Evolutionary conservation across 75 land plant genomes (phyloP), one percentile per base, ranked within the genome.

Genomic region (Azolla pinnata): DNA sequence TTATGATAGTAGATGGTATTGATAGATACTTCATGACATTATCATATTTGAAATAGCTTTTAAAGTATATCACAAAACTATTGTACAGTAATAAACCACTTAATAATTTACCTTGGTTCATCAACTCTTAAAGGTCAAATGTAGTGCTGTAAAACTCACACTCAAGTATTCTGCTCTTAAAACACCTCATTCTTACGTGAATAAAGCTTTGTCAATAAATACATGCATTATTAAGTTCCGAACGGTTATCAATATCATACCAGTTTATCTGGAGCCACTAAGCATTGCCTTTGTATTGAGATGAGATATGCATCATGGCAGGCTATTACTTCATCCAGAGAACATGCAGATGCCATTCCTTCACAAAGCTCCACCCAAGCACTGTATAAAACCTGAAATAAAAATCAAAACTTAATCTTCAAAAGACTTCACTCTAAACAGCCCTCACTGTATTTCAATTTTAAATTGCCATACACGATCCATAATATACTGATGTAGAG

Each of bases 401-500:
- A 23, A 4, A 46, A 7, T 38, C 42, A 8, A 8, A 38, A 38
- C 12, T 8, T 38, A 50, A 50, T 4, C 52, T 7, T 50, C 40
- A 35, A 35, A 35, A 12, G 40, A 5, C 40, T 12, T 5, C 40
- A 35, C 40, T 12, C 5, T 35, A 7, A 19, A 19, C 5, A n/a
- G 29, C 18, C 58, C 8, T 28, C n/a, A n/a, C n/a, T 12, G 62
- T 7, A 57, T 33, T 5, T 7, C 4, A 29, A 18, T 10, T 19
- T 23, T 18, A 18, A 51, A 10, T 9, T 18, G n/a, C 18, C 70
- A 75, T 77, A 92, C 97, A 78, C 82, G 79, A 62, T 92, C 97
- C 97, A 92, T 88, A 46, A 92, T 90, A 71, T 92, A 92, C 62
- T 92, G 97, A 64, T 92, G 97, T 66, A 92, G 79, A 17, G 97